Evolutionary conservation across 129 eudicot species (phyloP), one percentile per base, ranked within the genome.

Genomic region (Silybum marianum): DNA sequence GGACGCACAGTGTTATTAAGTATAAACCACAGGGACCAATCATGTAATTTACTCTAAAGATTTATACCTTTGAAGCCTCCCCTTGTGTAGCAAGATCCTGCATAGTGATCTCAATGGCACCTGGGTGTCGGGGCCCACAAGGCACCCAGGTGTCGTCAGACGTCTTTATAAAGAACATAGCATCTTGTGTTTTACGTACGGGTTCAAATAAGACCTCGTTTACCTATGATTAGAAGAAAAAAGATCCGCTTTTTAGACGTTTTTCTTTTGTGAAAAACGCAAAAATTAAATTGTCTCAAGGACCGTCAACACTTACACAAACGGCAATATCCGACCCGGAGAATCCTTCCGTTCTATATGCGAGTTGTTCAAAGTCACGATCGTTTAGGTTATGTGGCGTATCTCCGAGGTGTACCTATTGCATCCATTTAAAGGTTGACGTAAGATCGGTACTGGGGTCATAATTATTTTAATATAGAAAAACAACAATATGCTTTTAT

Each of bases 311-410:
- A 75, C 92, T 84, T 89, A 89, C 92, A 84, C 88, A 89, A 63
- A 89, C 92, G n/a, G 92, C 85, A 74, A 89, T 86, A 82, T 89
- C 92, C 28, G 92, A 89, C 75, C 92, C 90, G 9, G 92, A 89
- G 28, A 89, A 89, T 23, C 92, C 92, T 86, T 89, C 88, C 4
- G 88, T 86, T 84, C 73, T 89, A 25, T 76, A 77, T 36, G 85
- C 92, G 65, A 89, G 75, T 75, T 79, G 86, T 71, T 86, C 92
- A 81, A 86, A 89, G 81, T 89, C 90, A 28, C 88, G 84, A 23
- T 86, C 92, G n/a, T 69, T 84, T 36, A 89, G 80, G 65, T 38
- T 84, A 77, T 89, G 90, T 5, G 92, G 88, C 16, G 92, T 89
- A 80, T 89, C 92, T 36, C 92, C 90, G 39, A 89, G 88, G 73